Conservation (phyloP, 108 stramenopile species). For the Bacterosira constricta region DNA sequence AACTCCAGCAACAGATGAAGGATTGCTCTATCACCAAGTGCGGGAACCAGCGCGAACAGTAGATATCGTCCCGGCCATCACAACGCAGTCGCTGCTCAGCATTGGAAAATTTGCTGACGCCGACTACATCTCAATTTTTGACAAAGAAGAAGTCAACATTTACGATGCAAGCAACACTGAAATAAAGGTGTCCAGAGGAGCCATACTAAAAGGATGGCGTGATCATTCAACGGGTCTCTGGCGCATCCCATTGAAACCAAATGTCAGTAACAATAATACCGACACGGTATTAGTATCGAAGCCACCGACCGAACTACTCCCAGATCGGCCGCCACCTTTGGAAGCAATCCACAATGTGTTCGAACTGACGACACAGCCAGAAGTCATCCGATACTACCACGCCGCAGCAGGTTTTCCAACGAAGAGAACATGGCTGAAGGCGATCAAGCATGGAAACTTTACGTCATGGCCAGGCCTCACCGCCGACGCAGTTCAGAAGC, state of each 20-base stretch:
- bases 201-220: neutral
- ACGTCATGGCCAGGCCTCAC: constrained; percentile 17
- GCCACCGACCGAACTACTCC: neutral
- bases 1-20: neutral
- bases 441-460: neutral
- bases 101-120: constrained; percentile 2
- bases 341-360: neutral
- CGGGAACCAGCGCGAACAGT: neutral
- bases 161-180: neutral
- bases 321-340: too few species aligned
- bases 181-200: neutral
- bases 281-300: neutral
- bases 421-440: too few species aligned
- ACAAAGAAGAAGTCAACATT: neutral
- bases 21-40: neutral
- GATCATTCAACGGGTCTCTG: neutral
- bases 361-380: neutral
- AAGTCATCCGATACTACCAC: constrained; percentile 7
- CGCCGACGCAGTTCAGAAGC: neutral
- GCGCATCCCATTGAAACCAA: neutral
- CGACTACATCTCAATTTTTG: neutral
- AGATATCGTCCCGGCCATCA: neutral
- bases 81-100: constrained; percentile 7
- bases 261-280: neutral
- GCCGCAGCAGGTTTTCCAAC: too few species aligned